Base-by-base conservation (phyloP, 345 rosid genomes). In the Linum usitatissimum region DNA sequence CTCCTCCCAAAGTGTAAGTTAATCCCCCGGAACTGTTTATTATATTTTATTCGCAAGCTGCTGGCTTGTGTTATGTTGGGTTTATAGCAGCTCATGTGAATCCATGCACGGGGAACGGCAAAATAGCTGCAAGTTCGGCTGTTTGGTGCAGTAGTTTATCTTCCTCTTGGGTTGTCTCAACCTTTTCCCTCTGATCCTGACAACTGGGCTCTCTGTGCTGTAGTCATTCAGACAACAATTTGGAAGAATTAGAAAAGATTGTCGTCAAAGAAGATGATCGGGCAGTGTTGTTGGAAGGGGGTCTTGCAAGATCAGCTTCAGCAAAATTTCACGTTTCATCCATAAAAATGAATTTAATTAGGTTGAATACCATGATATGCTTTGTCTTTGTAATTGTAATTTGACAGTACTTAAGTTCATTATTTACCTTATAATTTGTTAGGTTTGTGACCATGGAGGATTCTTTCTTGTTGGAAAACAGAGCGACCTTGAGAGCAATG, bases 381-480 rank as follows among this genome's bases (percentile, higher is more conserved):
- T 64, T 15, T 48, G 15, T 3, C 63, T 13, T 45, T 64, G 54
- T 54, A 49, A 38, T 62, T 54, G 64, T 42, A 4, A 19, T 19
- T 21, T 63, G 55, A 36, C 66, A 57, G 8, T 73, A 14, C 42
- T 45, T 18, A 57, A 66, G 13, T 31, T 63, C 54, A 57, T 53
- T 70, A 63, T 71, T 36, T 71, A 56, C 69, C 48, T 65, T 65
- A 56, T 68, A 51, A 8, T 45, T 68, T 65, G 65, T 59, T 61
- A 93, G 99, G 84, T 93, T 93, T 70, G 72, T 93, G 81, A 77
- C 85, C 48, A 81, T 93, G 97, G 99, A 93, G n/a, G 97, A 90
- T 40, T 68, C 95, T 55, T 90, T 93, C 83, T 79, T 93, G 82
- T 82, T 90, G 67, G 97, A 93, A 86, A 83, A 93, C 68, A 87